Percentiles rank a stretch among this genome's conserved stretches.
phyloP scores from a whole-genome alignment of 305 asterid genomes.

The Rubia peregrina region DNA sequence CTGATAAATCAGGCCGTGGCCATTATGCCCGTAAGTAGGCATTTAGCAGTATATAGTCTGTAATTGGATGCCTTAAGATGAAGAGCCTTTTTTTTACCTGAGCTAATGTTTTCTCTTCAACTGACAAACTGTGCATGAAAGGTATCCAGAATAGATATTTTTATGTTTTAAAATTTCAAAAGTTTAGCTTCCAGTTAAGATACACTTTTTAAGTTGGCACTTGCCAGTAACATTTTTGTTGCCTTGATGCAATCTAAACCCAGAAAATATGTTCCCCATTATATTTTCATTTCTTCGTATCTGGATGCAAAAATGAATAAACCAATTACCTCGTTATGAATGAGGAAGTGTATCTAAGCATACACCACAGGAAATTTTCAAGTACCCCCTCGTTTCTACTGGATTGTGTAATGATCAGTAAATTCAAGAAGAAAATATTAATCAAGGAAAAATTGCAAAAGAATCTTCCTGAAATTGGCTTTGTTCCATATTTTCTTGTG shows the following conservation, averaged over 20 bases:
- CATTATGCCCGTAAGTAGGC: constrained; percentile 56
- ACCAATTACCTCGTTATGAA: neutral
- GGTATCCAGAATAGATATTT: neutral
- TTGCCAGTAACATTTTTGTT: neutral
- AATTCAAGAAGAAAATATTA: neutral
- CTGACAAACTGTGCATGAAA: neutral
- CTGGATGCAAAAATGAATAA: neutral
- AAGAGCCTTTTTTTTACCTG: neutral
- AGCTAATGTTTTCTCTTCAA: neutral
- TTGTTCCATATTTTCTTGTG: constrained; percentile 17
- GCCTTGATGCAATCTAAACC: neutral
- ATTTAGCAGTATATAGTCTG: constrained; percentile 4
- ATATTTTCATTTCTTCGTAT: neutral
- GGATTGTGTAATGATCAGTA: neutral
- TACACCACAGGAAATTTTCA: neutral
- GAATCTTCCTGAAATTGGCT: neutral
- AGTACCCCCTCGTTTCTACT: neutral
- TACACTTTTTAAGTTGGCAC: neutral
- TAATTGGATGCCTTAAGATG: neutral
- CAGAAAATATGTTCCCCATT: neutral
- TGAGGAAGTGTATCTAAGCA: neutral
- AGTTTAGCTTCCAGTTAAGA: neutral
- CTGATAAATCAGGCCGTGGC: constrained; percentile 52
- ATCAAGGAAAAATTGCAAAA: neutral
- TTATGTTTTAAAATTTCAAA: neutral